These are phyloP conservation scores for Cyberlindnera petersonii DNA, from an alignment of 805 yeast genomes.

Conservation along the genomic window DNA sequence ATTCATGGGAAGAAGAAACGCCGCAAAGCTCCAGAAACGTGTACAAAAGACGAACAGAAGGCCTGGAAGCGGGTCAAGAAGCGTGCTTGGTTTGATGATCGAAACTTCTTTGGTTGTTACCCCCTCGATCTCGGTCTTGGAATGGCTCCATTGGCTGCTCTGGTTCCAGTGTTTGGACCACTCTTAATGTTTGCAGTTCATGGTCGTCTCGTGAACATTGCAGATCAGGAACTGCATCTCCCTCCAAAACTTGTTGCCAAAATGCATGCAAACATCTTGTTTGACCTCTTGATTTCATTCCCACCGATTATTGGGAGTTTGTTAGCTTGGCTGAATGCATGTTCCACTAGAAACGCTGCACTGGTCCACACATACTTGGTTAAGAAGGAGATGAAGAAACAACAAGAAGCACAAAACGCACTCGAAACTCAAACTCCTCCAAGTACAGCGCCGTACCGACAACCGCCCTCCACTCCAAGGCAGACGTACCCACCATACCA, in stretches of 20 bases:
- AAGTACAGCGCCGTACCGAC: neutral
- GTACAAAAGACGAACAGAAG: constrained; percentile 55
- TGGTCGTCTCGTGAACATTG: constrained; percentile 57
- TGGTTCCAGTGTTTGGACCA: constrained; percentile 86
- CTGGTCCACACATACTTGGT: constrained; percentile 48
- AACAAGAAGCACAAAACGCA: constrained; percentile 4
- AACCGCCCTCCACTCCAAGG: constrained; percentile 2
- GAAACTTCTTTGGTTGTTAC: constrained; percentile 75
- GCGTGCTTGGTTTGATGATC: constrained; percentile 85
- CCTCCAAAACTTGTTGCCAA: constrained; percentile 60
- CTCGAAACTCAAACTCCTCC: neutral
- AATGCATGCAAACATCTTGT: constrained; percentile 68
- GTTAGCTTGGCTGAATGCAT: constrained; percentile 75
- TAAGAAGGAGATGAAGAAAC: constrained; percentile 14
- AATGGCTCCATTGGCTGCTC: constrained; percentile 64
- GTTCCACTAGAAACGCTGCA: constrained; percentile 89
- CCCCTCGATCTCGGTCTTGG: constrained; percentile 77
- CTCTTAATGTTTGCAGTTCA: constrained; percentile 75
- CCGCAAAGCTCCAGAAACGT: constrained; percentile 56
- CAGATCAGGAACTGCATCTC: constrained; percentile 51
- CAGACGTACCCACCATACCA: no score
- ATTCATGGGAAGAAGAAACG: constrained; percentile 50
- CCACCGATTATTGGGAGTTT: constrained; percentile 80
- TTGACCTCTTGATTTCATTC: constrained; percentile 71
- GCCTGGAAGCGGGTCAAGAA: constrained; percentile 71